These are phyloP conservation scores for Centaurea solstitialis DNA, from an alignment of 129 eudicot genomes.

Conservation along the genomic window DNA sequence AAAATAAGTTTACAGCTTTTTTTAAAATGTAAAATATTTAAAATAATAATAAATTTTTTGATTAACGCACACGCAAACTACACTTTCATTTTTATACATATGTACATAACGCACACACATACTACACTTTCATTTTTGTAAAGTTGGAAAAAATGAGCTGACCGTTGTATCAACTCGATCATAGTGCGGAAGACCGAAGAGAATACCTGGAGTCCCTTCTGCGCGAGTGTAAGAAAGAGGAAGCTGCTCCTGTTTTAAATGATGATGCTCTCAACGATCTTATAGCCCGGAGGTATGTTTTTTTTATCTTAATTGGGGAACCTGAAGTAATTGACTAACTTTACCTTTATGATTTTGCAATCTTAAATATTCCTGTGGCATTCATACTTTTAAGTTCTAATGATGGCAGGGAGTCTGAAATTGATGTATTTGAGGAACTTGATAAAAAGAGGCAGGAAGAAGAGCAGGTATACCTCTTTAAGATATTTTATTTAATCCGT, in stretches of 20 bases:
- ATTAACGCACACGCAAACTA: no score
- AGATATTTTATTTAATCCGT: background rate
- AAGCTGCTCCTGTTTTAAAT: conserved; percentile 90
- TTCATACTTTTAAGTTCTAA: conserved; percentile 10
- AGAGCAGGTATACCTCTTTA: conserved; percentile 64
- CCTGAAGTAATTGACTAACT: conserved; percentile 7
- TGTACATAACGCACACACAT: background rate
- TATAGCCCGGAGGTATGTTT: conserved; percentile 82
- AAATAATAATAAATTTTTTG: no score
- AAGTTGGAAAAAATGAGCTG: background rate
- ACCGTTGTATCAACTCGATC: conserved; percentile 12
- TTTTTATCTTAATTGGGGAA: background rate
- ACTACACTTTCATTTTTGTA: background rate
- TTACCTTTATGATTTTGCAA: background rate
- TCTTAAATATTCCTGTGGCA: conserved; percentile 5
- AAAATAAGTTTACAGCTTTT: background rate
- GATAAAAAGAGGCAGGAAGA: conserved; percentile 84
- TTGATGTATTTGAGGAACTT: conserved; percentile 83
- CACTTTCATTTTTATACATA: no score
- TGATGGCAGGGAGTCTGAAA: conserved; percentile 78
- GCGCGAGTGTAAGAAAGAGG: conserved; percentile 96
- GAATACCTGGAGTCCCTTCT: conserved; percentile 97
- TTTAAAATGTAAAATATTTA: background rate
- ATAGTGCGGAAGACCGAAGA: conserved; percentile 97
- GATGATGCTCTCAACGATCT: conserved; percentile 91